These are phyloP conservation scores for Dipodascus geniculatus DNA, from an alignment of 805 yeast genomes.

Conservation along the genomic window DNA sequence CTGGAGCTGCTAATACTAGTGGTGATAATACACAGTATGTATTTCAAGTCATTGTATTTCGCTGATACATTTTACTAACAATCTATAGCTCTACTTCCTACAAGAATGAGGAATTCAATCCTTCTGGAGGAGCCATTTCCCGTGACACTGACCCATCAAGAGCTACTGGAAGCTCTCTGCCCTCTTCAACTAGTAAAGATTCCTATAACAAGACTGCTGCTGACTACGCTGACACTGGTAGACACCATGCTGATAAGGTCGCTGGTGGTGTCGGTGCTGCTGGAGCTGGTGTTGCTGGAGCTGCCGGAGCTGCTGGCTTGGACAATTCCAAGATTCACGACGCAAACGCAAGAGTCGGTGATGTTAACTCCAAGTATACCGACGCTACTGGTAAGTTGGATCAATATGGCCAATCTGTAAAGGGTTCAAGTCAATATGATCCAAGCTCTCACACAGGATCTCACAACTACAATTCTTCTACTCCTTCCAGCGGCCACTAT, in stretches of 20 bases:
- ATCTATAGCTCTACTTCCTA: no score
- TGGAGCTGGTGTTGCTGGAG: constrained; percentile 4
- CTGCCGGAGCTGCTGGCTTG: background rate
- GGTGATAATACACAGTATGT: no score
- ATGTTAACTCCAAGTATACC: background rate
- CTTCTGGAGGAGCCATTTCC: background rate
- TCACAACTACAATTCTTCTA: no score
- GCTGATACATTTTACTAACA: no score
- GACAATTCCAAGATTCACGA: background rate
- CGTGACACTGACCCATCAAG: background rate
- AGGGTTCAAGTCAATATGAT: background rate
- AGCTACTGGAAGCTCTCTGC: background rate
- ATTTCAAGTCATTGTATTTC: no score
- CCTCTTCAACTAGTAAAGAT: background rate
- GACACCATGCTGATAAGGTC: background rate
- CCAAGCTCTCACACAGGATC: background rate
- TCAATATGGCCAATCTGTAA: background rate
- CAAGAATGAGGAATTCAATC: no score
- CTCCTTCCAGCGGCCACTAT: background rate
- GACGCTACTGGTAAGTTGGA: background rate
- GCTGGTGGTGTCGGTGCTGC: constrained; percentile 5
- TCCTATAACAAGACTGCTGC: background rate
- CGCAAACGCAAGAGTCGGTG: background rate
- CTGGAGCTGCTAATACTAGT: background rate
- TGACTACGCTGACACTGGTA: background rate